Evolutionary conservation across 768 basidiomycete species (phyloP), one percentile per base, ranked within the genome.

Genomic region (Obba rivulosa): DNA sequence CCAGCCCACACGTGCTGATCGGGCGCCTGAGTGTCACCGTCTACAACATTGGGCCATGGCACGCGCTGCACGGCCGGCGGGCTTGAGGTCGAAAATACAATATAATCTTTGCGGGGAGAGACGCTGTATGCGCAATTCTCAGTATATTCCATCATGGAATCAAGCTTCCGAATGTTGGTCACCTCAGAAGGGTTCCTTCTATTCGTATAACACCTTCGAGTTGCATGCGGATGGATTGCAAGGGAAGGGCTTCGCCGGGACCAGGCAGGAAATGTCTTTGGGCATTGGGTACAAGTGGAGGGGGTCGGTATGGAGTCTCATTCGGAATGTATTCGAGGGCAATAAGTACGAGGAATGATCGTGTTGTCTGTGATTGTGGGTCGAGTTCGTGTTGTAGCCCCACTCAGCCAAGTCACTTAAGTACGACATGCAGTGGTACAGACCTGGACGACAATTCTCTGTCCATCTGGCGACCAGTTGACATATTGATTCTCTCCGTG

Each of bases 401-500:
- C n/a, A n/a, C n/a, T n/a, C n/a, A n/a, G n/a, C n/a, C n/a, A n/a
- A n/a, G n/a, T n/a, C n/a, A n/a, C n/a, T n/a, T n/a, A n/a, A n/a
- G n/a, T n/a, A n/a, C n/a, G n/a, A n/a, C n/a, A n/a, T n/a, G 28
- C 2, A 25, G 1, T 18, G 28, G 17, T 5, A 65, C 81, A 46
- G 49, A 88, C 93, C 68, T 87, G 81, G 18, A 97, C 77, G 45
- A 93, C 79, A 41, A 97, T 80, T 56, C 81, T 75, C 57, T 74
- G 74, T 28, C 87, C 85, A 62, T 93, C 91, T 45, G 84, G 83
- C 16, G 92, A 82, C 92, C 93, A 97, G 58, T 81, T 77, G 11
- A 79, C 80, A 45, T 76, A 68, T 17, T 74, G 52, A 56, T 92
- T 95, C 58, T 83, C 78, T n/a, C 93, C 93, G 62, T 94, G 92